Evolutionary conservation across 2,329 filamentous ascomycete genomes (phyloP), one percentile per base, ranked within the genome.

Genomic region (Gremmenia infestans): DNA sequence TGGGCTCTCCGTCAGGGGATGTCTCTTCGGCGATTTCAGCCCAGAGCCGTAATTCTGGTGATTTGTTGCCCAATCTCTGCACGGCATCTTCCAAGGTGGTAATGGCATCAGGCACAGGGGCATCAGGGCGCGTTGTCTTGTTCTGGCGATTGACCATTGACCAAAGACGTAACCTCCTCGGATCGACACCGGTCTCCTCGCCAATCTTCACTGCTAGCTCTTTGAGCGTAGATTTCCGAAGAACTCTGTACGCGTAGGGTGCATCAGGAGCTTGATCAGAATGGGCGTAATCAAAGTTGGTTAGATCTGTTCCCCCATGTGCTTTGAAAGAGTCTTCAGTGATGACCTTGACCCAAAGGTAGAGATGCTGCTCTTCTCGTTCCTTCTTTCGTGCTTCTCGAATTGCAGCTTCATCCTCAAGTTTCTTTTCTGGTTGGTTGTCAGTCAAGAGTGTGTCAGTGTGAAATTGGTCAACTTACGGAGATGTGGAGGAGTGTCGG

Each of bases 81-180:
- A 82, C 78, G 2, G 84, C 85, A 60, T 97, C 91, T 63, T 92
- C 89, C 14, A 94, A 77, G 0, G 86, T 92, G 70, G 90, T 87
- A 5, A 86, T 80, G 2, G 84, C 74, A 67, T 96, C 91, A 70
- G 83, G 82, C 49, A 99, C 85, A 0, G 91, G 89, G 56, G 90
- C 86, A 69, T 99, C 94, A 0, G 95, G 94, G 17, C 94, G 85
- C 39, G 91, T 87, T 0, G 94, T 99, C 73, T 96, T 97, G 71
- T 99, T 99, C 71, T 99, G 94, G 11, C 94, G 87, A 69, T 97
- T 97, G 1, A 99, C 94, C 92, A 99, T 97, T 53, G 91, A 84
- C 95, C 94, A 99, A 17, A 96, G 81, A 22, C 94, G 84, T 23
- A 97, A 74, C 59, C 83, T 81, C 55, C 84, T 83, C 0, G 87